These are phyloP conservation scores for Ceratobasidium sp. DNA, from an alignment of 1,284 basidiomycete genomes.

Conservation along the genomic window DNA sequence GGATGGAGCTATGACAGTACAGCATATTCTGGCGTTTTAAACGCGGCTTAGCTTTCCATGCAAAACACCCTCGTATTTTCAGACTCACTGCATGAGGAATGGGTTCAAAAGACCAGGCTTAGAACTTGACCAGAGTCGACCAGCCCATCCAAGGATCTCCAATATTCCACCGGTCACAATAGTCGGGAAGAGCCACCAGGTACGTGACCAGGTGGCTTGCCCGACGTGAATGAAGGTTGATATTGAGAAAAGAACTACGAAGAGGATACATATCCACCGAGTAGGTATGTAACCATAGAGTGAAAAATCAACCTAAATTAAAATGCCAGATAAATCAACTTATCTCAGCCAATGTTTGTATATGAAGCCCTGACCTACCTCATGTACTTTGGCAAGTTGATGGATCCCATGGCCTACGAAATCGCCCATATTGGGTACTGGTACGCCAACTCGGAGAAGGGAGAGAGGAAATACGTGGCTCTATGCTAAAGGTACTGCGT, in stretches of 20 bases:
- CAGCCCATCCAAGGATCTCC: slow-evolving; percentile 51
- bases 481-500: neutral
- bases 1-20: slow-evolving; percentile 62
- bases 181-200: slow-evolving; percentile 54
- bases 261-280: slow-evolving; percentile 47
- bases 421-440: neutral
- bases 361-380: slow-evolving; percentile 4
- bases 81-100: slow-evolving; percentile 47
- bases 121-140: slow-evolving; percentile 45
- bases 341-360: neutral
- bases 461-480: neutral
- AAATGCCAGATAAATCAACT: neutral
- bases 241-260: slow-evolving; percentile 48
- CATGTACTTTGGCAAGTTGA: slow-evolving; percentile 36
- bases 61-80: neutral
- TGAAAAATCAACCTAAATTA: neutral
- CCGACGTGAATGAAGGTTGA: slow-evolving; percentile 56
- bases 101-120: slow-evolving; percentile 37
- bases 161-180: slow-evolving; percentile 52
- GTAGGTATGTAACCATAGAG: slow-evolving; percentile 47
- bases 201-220: slow-evolving; percentile 51
- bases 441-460: neutral
- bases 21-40: slow-evolving; percentile 40
- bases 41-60: neutral
- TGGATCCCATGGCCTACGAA: neutral